Evolutionary conservation across 805 yeast species (phyloP), one percentile per base, ranked within the genome.

Genomic region (Blastobotrys peoriensis): DNA sequence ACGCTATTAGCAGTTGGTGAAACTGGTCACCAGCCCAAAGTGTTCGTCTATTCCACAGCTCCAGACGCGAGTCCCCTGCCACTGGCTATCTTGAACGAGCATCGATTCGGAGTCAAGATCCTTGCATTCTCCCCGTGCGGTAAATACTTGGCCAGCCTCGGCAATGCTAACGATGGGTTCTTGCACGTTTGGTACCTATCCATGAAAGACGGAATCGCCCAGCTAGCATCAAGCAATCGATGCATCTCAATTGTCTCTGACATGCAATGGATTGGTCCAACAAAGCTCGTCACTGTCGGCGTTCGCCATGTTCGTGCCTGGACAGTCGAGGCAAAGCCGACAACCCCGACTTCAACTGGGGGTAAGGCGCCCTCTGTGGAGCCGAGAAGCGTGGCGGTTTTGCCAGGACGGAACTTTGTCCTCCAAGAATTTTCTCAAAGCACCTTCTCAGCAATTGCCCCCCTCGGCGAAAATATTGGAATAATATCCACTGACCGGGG

Each of bases 131-230:
- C 85, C 0, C 77, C 79, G 0, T 76, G 79, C 48, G 79, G 82
- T 41, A 66, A 61, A 34, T 67, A 58, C 44, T 61, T 83, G 27
- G 74, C 82, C 27, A 78, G 86, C 6, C 60, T 82, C 39, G 91
- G 91, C 0, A 64, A 75, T n/a, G 65, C 78, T 2, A 80, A 78
- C 52, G 93, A 83, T 58, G 87, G 89, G 1, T 80, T 70, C 46
- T 55, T 83, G 9, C 74, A 77, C 51, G 61, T 84, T 5, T 83
- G 91, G 89, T 67, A 60, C 38, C 55, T 74, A 10, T 45, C 47
- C 22, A 43, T 48, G n/a, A 36, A 42, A 5, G 57, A 55, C 8
- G 62, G 65, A 0, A 52, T 60, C 2, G 56, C 67, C 4, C 55
- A 56, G 3, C 64, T 77, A 23, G 57, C 62, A 17, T 76, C 79